Base-by-base conservation (phyloP, 169 alveolate genomes). In the Plasmodium fragile region DNA sequence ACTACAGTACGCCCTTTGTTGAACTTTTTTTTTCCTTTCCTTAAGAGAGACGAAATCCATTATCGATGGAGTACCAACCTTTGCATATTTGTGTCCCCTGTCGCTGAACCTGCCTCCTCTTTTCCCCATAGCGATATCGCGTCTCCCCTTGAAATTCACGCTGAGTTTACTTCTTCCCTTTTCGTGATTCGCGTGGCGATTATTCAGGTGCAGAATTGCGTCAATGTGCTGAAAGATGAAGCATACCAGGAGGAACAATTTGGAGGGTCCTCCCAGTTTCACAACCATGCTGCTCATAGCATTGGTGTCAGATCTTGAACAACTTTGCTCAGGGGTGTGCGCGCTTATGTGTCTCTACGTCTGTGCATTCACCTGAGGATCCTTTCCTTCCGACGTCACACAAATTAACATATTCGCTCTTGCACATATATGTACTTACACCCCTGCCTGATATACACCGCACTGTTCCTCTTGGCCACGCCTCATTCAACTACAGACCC, bases 221-320 rank as follows among this genome's bases (percentile, higher is more conserved):
- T 59, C 34, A 77, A 89, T 59, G 32, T 34, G 52, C 10, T 82
- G 78, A 10, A 77, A 52, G 81, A 77, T 55, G 36, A 89, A 39
- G 72, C 34, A 89, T 30, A 89, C n/a, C 34, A 89, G 81, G 81
- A 89, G 71, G 41, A 53, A 59, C 39, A 89, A 28, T 39, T 59
- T 18, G 81, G 13, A 73, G 49, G 18, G 65, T 1, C 71, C 49
- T 32, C 75, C 75, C 0, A 65, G 39, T 77, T 39, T 77, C 43
- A 7, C 34, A 77, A 77, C 36, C 75, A 65, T 65, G 36, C 25
- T 65, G 41, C 41, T 18, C 11, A n/a, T 77, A n/a, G 3, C 36
- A 1, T 77, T 10, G 55, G 1, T 75, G 16, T 2, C 41, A 73
- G 22, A 73, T 25, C 28, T 73, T 25, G 25, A 1, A 13, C 7